Evolutionary conservation across 371 early-diverging fungal genomes (phyloP).

Genomic region (Circinella minor): DNA sequence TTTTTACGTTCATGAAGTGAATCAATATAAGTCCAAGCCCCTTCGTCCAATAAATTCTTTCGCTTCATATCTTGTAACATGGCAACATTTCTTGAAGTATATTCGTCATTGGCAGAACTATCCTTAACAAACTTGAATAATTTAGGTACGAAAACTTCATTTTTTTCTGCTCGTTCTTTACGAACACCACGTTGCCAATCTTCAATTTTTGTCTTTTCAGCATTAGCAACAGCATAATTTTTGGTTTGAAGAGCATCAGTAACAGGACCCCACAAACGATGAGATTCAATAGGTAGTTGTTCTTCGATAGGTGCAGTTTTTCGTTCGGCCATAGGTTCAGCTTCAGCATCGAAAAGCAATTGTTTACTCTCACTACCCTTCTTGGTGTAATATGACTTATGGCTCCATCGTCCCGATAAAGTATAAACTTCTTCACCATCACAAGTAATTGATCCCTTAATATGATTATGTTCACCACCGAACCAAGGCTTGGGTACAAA

Average conservation of each 20-base stretch:
- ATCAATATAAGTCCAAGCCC: constrained; percentile 50
- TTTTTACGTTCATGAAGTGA: constrained; percentile 35
- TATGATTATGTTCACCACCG: constrained; percentile 55
- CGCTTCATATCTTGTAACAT: constrained; percentile 27
- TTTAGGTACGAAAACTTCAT: constrained; percentile 45
- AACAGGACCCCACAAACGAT: constrained; percentile 73
- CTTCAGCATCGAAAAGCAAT: constrained; percentile 69
- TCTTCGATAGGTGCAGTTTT: constrained; percentile 60
- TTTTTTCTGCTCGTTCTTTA: constrained; percentile 61
- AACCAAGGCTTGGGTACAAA: constrained; percentile 61
- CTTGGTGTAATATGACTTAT: constrained; percentile 52
- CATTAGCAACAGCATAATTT: constrained; percentile 69
- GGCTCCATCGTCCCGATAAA: constrained; percentile 70
- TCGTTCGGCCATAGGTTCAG: constrained; percentile 58
- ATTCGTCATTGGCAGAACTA: constrained; percentile 18
- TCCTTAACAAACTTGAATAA: constrained; percentile 61
- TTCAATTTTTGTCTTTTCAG: constrained; percentile 74
- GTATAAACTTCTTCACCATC: constrained; percentile 33
- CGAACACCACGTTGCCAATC: constrained; percentile 73
- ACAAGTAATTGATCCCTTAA: constrained; percentile 42
- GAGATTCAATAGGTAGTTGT: constrained; percentile 72
- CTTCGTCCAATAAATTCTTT: constrained; percentile 42
- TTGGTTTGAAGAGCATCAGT: constrained; percentile 65
- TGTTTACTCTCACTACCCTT: constrained; percentile 37
- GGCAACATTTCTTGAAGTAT: constrained; percentile 18